Base-by-base conservation (phyloP, 495 filamentous ascomycete genomes). In the Aspergillus indologenus region DNA sequence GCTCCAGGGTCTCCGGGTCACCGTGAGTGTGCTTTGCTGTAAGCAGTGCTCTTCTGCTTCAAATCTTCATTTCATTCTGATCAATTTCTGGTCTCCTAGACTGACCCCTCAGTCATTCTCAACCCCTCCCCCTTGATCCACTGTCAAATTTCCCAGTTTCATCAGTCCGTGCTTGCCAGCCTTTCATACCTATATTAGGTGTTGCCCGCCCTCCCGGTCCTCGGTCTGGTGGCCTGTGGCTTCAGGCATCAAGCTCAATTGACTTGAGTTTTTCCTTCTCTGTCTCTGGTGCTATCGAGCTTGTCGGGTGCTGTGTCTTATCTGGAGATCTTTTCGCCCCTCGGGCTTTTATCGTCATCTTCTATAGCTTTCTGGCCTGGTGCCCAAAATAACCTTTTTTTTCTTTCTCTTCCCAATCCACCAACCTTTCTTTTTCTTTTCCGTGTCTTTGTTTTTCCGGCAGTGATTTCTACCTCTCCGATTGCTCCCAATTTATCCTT, bases 331-430 rank as follows among this genome's bases (percentile, higher is more conserved):
- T 21, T 31, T 60, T 57, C 54, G 5, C 40, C 51, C 53, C 52
- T 54, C 53, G 53, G 47, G 47, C 20, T 34, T 40, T 52, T 53
- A 34, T 58, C 54, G 24, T 50, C 15, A 26, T 43, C 29, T 34
- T 54, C 48, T 55, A 46, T 18, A 40, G 31, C 22, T 57, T 54
- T 50, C 57, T 54, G 59, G 51, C 57, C 57, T 49, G 57, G 57
- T 59, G 57, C 57, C 57, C 49, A 44, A 56, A 52, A n/a, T 26
- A 48, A 24, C 20, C 56, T 44, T n/a, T 58, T 29, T 52, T 34
- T 50, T 15, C 31, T 40, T 40, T 50, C 20, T 45, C 53, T 48
- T 40, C 21, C 45, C 45, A 18, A 50, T 14, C 12, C 22, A 31
- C 23, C 50, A 17, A 15, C 21, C 22, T 51, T 43, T 54, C 7